phyloP scores from a whole-genome alignment of 2,329 filamentous ascomycete genomes.

The Didymella segeticola region DNA sequence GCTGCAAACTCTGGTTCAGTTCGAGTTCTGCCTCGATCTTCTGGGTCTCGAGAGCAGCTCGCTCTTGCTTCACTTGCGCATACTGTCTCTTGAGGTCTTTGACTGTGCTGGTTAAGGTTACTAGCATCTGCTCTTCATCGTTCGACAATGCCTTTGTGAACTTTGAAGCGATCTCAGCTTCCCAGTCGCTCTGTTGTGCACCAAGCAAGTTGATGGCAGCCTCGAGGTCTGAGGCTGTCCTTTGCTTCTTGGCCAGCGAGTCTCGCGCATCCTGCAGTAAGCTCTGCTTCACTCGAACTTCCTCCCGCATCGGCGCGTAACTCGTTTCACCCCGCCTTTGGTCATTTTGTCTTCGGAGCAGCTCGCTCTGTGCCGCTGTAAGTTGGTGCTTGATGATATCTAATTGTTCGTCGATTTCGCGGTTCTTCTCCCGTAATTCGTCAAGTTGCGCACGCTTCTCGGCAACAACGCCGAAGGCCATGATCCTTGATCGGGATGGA shows the following conservation, averaged over 20 bases:
- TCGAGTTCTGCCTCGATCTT: constrained; percentile 88
- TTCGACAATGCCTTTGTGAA: constrained; percentile 89
- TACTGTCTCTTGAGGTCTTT: constrained; percentile 79
- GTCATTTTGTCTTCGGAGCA: constrained; percentile 82
- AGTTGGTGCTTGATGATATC: constrained; percentile 87
- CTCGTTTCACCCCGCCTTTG: constrained; percentile 79
- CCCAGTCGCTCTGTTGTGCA: constrained; percentile 76
- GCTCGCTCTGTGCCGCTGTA: constrained; percentile 80
- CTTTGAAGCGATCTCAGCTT: constrained; percentile 80
- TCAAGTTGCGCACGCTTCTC: constrained; percentile 80
- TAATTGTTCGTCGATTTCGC: constrained; percentile 72
- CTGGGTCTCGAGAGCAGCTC: constrained; percentile 77
- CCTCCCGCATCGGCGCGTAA: constrained; percentile 78
- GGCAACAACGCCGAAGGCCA: constrained; percentile 77
- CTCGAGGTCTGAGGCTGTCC: constrained; percentile 71
- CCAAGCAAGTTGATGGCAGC: constrained; percentile 64
- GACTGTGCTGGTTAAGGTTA: constrained; percentile 70
- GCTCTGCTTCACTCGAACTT: constrained; percentile 76
- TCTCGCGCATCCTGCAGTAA: constrained; percentile 76
- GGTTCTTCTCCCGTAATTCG: constrained; percentile 66
- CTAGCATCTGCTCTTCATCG: constrained; percentile 82
- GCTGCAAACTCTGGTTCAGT: constrained; percentile 85
- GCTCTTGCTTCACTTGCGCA: constrained; percentile 74
- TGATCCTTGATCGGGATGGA: constrained; percentile 81
- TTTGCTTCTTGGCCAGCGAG: constrained; percentile 75